Conservation (phyloP, 495 filamentous ascomycete species). For the Evansstolkia leycettana region DNA sequence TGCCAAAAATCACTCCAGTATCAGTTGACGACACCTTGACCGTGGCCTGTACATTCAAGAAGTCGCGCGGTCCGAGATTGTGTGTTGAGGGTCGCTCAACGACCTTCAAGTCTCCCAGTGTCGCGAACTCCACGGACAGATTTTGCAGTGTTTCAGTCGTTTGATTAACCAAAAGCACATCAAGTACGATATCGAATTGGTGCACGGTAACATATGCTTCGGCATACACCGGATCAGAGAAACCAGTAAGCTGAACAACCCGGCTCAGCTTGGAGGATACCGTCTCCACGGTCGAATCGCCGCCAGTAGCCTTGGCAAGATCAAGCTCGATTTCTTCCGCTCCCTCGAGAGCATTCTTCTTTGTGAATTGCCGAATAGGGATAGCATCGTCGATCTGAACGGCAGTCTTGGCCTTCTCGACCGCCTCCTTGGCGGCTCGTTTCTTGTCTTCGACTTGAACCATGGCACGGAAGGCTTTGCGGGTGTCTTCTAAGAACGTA, state of each 20-base stretch:
- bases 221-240: conserved; percentile 96
- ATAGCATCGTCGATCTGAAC: conserved; percentile 94
- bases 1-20: conserved; percentile 98
- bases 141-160: conserved; percentile 96
- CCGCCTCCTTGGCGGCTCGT: conserved; percentile 77
- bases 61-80: conserved; percentile 88
- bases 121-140: conserved; percentile 94
- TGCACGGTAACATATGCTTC: conserved; percentile 98
- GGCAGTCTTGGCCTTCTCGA: conserved; percentile 85
- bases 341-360: conserved; percentile 79
- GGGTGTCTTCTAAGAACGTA: conserved; percentile 90
- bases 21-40: conserved; percentile 98
- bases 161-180: conserved; percentile 96
- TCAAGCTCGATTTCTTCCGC: conserved; percentile 79
- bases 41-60: conserved; percentile 96
- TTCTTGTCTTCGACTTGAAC: conserved; percentile 98
- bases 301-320: conserved; percentile 87
- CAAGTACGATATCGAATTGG: conserved; percentile 97
- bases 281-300: conserved; percentile 73
- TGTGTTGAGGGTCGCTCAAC: conserved; percentile 93
- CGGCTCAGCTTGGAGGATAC: conserved; percentile 86
- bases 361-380: conserved; percentile 80
- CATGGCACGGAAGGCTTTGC: conserved; percentile 96
- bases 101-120: conserved; percentile 93
- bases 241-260: conserved; percentile 94